Percentiles rank a stretch among this genome's conserved stretches.
Conservation (phyloP, 1,284 basidiomycete genomes). For the Ustilago esculenta region DNA sequence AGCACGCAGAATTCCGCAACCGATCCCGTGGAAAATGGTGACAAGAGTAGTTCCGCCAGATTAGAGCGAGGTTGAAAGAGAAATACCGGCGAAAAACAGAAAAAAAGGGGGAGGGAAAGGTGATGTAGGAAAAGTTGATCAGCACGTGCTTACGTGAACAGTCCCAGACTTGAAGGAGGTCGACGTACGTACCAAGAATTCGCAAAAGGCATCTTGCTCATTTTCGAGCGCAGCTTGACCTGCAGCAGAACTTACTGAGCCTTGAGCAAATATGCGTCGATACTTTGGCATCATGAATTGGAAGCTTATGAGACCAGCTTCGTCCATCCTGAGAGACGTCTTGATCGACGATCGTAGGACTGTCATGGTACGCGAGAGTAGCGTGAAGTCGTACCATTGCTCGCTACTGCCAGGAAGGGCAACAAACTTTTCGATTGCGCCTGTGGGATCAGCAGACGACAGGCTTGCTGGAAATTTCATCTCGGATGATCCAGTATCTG, state of each 20-base stretch:
- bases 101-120: too few species aligned
- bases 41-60: neutral
- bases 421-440: conserved; percentile 51
- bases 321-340: conserved; percentile 55
- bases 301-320: conserved; percentile 55
- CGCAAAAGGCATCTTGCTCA: conserved; percentile 54
- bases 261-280: conserved; percentile 15
- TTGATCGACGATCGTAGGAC: conserved; percentile 54
- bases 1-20: neutral
- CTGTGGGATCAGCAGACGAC: conserved; percentile 36
- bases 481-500: conserved; percentile 39
- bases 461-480: conserved; percentile 52
- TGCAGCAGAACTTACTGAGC: conserved; percentile 9
- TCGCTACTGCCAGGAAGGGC: conserved; percentile 30
- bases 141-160: too few species aligned
- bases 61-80: neutral
- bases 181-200: conserved; percentile 46
- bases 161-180: too few species aligned
- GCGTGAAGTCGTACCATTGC: conserved; percentile 46
- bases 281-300: conserved; percentile 61
- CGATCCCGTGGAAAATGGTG: conserved; percentile 2
- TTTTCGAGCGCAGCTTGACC: conserved; percentile 36
- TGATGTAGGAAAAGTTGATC: neutral
- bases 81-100: neutral
- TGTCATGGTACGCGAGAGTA: conserved; percentile 46